phyloP scores from a whole-genome alignment of 352 stramenopile genomes.

The Pythium pyrilobum region DNA sequence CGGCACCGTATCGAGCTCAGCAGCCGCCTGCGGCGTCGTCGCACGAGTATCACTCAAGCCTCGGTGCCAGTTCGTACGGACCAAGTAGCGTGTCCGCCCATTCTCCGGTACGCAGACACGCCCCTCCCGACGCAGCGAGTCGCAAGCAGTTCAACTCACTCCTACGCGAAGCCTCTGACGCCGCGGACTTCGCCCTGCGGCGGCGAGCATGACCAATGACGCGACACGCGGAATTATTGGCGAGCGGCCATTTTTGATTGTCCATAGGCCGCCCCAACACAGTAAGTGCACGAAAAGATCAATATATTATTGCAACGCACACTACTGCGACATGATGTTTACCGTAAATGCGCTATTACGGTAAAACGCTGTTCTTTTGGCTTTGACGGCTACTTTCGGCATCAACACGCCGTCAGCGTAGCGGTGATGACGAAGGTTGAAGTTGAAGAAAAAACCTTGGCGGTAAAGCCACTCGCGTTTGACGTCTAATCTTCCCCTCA shows the following conservation, averaged over 20 bases:
- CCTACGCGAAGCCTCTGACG: slow-evolving; percentile 19
- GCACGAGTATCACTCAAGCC: too few relatives aligned
- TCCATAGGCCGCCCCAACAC: too few relatives aligned
- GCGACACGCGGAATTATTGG: too few relatives aligned
- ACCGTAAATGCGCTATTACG: slow-evolving; percentile 2
- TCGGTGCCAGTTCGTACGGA: too few relatives aligned
- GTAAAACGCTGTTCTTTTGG: slow-evolving; percentile 6
- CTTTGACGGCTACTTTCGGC: neutral
- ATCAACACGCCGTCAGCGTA: too few relatives aligned
- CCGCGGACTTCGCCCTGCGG: slow-evolving; percentile 14
- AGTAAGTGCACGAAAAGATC: too few relatives aligned
- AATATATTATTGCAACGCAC: too few relatives aligned
- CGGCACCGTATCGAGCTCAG: too few relatives aligned
- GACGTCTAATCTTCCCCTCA: slow-evolving; percentile 20
- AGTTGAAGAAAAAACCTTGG: slow-evolving; percentile 23
- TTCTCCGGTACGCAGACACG: too few relatives aligned
- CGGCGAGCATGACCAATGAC: slow-evolving; percentile 14
- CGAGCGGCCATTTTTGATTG: slow-evolving; percentile 16
- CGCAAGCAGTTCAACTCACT: slow-evolving; percentile 16
- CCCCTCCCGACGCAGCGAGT: slow-evolving; percentile 1
- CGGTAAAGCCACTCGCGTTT: slow-evolving; percentile 7
- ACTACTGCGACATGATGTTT: too few relatives aligned
- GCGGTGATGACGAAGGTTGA: slow-evolving; percentile 11
- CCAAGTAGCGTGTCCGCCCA: too few relatives aligned
- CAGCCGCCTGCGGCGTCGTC: neutral